Evolutionary conservation across 2,329 filamentous ascomycete species (phyloP).

Genomic region (Penicillium sp.): DNA sequence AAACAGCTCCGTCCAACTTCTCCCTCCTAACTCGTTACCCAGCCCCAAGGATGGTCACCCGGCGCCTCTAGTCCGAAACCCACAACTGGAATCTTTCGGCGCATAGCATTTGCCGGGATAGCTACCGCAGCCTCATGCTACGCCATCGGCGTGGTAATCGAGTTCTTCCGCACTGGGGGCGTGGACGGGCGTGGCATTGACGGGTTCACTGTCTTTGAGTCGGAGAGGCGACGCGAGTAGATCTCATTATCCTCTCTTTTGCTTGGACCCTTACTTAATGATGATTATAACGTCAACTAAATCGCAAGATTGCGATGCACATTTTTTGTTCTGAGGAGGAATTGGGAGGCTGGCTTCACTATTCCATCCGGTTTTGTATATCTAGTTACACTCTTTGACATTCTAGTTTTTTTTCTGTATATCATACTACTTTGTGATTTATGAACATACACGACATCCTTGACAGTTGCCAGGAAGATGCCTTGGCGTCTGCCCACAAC

Average conservation of each 20-base stretch:
- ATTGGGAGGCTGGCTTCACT: constrained; percentile 2
- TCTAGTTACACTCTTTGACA: not conserved
- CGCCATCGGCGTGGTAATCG: constrained; percentile 37
- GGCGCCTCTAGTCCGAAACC: constrained; percentile 6
- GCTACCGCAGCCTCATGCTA: constrained; percentile 39
- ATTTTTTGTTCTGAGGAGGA: not conserved
- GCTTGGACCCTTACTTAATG: too few species aligned
- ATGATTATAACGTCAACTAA: not conserved
- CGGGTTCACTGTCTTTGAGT: constrained; percentile 38
- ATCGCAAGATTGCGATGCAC: not conserved
- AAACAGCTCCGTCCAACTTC: too few species aligned
- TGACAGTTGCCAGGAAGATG: too few species aligned
- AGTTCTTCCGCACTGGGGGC: constrained; percentile 42
- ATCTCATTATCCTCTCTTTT: not conserved
- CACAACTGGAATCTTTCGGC: constrained; percentile 23
- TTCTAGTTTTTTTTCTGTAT: not conserved
- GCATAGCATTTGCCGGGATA: constrained; percentile 34
- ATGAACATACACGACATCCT: too few species aligned
- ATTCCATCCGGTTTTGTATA: constrained; percentile 1
- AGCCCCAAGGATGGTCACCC: constrained; percentile 20
- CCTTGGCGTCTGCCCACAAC: too few species aligned
- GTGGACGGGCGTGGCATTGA: constrained; percentile 36
- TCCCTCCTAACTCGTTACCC: too few species aligned
- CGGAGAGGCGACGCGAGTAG: constrained; percentile 27
- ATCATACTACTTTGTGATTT: not conserved